Conservation (phyloP, 805 yeast species). For the Henningerozyma blattae region DNA sequence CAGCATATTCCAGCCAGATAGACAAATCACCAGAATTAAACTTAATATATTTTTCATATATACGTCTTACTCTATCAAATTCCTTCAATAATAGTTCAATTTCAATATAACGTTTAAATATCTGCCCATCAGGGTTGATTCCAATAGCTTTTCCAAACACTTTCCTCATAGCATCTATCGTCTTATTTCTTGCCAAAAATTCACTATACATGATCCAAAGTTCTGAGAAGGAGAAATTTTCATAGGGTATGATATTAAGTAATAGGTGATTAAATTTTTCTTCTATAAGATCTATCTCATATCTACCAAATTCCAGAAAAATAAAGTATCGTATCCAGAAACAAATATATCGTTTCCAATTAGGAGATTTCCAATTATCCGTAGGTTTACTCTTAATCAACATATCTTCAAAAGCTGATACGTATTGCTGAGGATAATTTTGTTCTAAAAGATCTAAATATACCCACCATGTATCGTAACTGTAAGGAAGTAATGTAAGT, state of each 20-base stretch:
- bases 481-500: constrained; percentile 35
- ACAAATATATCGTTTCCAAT: constrained; percentile 61
- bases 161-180: constrained; percentile 46
- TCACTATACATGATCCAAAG: constrained; percentile 63
- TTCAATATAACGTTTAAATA: constrained; percentile 53
- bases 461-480: constrained; percentile 79
- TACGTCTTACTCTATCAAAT: constrained; percentile 64
- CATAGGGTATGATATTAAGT: constrained; percentile 40
- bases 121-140: constrained; percentile 42
- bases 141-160: constrained; percentile 67
- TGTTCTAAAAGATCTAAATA: constrained; percentile 43
- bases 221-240: constrained; percentile 52
- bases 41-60: constrained; percentile 49
- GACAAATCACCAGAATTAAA: constrained; percentile 11
- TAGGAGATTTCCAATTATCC: constrained; percentile 26
- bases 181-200: constrained; percentile 56
- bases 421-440: constrained; percentile 11
- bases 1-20: constrained; percentile 55
- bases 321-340: constrained; percentile 59
- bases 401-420: constrained; percentile 7
- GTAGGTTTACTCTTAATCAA: constrained; percentile 14
- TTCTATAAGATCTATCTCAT: constrained; percentile 36
- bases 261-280: constrained; percentile 39
- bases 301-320: constrained; percentile 41
- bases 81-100: constrained; percentile 61